Conservation (phyloP, 108 stramenopile genomes). For the Nannochloropsis gaditana region DNA sequence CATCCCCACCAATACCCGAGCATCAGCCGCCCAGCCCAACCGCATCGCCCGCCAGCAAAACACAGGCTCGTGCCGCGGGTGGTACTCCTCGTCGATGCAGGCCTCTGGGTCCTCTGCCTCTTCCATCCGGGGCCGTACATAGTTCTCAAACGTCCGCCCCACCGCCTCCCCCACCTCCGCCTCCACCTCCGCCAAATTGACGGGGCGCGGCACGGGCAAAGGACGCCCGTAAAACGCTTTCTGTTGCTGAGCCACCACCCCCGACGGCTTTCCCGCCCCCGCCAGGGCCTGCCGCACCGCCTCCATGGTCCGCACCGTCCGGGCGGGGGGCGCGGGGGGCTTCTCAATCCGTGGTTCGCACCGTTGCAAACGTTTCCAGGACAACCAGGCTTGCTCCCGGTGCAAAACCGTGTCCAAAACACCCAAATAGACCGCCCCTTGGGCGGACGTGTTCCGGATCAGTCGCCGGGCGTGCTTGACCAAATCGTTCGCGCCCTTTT, state of each 20-base stretch:
- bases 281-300: constrained; percentile 23
- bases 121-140: constrained; percentile 23
- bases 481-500: constrained; percentile 30
- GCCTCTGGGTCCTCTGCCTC: constrained; percentile 30
- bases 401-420: constrained; percentile 39
- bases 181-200: background rate
- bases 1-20: background rate
- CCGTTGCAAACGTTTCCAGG: constrained; percentile 46
- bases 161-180: background rate
- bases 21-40: constrained; percentile 2
- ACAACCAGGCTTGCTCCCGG: constrained; percentile 46
- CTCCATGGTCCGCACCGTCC: background rate
- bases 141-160: constrained; percentile 9
- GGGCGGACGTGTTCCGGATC: constrained; percentile 42
- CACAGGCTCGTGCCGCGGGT: constrained; percentile 30
- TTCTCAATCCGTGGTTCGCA: background rate
- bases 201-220: background rate
- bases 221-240: constrained; percentile 5
- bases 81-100: constrained; percentile 35
- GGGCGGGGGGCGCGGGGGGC: constrained; percentile 9
- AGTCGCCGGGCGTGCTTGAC: constrained; percentile 36
- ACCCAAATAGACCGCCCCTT: constrained; percentile 44
- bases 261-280: background rate
- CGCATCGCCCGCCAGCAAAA: constrained; percentile 35
- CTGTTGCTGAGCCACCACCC: constrained; percentile 6